phyloP scores from a whole-genome alignment of 192 early-diverging fungal species.

The Linnemannia zychae region DNA sequence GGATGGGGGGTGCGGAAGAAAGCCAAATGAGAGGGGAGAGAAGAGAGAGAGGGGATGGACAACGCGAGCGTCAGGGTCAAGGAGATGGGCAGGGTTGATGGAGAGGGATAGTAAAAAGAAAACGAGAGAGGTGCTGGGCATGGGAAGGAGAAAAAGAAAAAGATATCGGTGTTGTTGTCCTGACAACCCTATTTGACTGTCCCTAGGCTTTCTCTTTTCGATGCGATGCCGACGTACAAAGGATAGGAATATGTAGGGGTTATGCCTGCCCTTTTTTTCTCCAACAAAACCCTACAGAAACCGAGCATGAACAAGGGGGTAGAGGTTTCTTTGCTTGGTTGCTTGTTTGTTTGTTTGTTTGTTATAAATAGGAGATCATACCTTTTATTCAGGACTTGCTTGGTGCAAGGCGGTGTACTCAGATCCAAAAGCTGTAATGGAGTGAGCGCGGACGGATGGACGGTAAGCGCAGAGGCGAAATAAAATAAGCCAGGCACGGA shows the following conservation, averaged over 20 bases:
- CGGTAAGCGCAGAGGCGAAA: neutral
- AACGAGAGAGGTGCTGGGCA: too few relatives aligned
- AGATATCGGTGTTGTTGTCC: neutral
- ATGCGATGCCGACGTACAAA: neutral
- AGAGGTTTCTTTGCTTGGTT: neutral
- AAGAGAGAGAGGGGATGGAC: neutral
- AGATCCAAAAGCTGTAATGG: too few relatives aligned
- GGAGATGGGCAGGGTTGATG: too few relatives aligned
- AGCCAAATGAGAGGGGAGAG: neutral
- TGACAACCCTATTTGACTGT: neutral
- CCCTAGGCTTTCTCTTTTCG: neutral
- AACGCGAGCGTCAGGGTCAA: neutral
- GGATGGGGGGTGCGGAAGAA: neutral
- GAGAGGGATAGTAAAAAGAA: neutral
- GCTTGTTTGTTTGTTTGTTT: neutral
- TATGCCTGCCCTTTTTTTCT: neutral
- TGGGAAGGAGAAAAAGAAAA: neutral
- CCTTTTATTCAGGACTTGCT: neutral
- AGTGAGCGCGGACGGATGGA: neutral
- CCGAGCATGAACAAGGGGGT: neutral
- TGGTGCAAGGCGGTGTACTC: neutral
- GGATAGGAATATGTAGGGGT: slow-evolving; percentile 5
- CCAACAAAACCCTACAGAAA: neutral
- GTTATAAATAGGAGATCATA: neutral
- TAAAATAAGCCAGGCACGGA: neutral